Percentiles rank a stretch among this genome's conserved stretches.
Evolutionary conservation across 2,329 filamentous ascomycete species (phyloP).

Genomic region (Pestalotiopsis sp.): DNA sequence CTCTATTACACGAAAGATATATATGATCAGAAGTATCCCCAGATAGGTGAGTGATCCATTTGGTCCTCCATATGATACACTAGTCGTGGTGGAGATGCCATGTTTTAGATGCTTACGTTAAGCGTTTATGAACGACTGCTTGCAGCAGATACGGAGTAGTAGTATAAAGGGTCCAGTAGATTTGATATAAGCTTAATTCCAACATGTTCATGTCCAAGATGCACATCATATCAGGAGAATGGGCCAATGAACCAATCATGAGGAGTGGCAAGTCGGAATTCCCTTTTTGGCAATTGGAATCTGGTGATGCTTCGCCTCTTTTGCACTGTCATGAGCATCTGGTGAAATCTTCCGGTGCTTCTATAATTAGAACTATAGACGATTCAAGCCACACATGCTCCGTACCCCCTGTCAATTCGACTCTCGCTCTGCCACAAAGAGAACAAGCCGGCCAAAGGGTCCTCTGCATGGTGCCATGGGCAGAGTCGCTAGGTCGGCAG

Average conservation of each 20-base stretch:
- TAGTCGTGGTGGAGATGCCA: no score
- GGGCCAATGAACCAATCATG: not conserved
- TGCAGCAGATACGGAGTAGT: not conserved
- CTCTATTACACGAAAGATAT: no score
- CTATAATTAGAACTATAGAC: not conserved
- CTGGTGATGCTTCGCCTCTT: not conserved
- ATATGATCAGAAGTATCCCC: no score
- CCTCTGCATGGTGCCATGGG: not conserved
- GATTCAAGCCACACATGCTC: not conserved
- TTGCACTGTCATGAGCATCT: not conserved
- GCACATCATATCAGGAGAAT: not conserved
- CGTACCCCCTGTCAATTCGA: not conserved
- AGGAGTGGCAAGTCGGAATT: not conserved
- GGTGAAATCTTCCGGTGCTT: not conserved
- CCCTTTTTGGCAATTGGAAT: not conserved
- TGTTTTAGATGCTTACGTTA: not conserved
- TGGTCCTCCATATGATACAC: no score
- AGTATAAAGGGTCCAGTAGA: not conserved
- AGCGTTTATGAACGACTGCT: no score
- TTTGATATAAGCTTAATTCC: slow-evolving; percentile 1
- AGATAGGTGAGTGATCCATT: no score
- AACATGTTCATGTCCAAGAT: not conserved
- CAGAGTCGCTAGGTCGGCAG: not conserved
- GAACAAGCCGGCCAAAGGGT: not conserved
- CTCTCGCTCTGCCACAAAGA: not conserved